A percentile compares a stretch with the other conserved stretches of the same genome.
Evolutionary conservation across 2,329 filamentous ascomycete genomes (phyloP).

Genomic region (Sporothrix euskadiensis): DNA sequence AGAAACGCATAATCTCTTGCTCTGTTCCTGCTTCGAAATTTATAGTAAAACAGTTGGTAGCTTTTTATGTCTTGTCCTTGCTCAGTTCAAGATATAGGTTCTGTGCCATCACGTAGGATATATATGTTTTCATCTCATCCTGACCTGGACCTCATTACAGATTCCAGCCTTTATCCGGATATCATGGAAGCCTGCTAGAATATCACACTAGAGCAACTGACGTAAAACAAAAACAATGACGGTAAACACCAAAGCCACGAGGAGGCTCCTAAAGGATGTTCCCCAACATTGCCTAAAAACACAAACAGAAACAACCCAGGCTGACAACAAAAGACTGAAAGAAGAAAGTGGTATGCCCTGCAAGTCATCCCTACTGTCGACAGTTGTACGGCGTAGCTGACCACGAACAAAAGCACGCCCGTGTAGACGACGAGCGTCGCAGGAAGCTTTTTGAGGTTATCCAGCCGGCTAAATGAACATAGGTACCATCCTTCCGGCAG

Average conservation of each 20-base stretch:
- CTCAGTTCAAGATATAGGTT: background rate
- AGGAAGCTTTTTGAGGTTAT: background rate
- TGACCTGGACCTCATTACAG: background rate
- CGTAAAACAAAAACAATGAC: background rate
- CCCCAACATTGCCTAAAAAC: background rate
- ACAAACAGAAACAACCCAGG: background rate
- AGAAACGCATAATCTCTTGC: background rate
- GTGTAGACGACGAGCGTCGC: background rate
- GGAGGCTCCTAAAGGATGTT: background rate
- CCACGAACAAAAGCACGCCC: background rate
- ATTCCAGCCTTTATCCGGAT: background rate
- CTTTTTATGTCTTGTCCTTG: background rate
- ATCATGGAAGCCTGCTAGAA: background rate
- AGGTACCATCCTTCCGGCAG: background rate
- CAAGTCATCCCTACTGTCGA: background rate
- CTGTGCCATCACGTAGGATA: background rate
- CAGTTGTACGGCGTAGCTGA: background rate
- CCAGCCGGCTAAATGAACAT: background rate
- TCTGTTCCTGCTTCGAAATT: background rate
- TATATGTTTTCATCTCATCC: background rate
- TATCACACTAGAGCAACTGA: background rate
- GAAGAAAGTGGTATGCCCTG: background rate
- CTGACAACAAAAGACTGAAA: background rate
- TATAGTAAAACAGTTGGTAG: background rate
- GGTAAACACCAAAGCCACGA: background rate